Conservation (phyloP, 352 stramenopile species). For the Stramenopiles sp. region DNA sequence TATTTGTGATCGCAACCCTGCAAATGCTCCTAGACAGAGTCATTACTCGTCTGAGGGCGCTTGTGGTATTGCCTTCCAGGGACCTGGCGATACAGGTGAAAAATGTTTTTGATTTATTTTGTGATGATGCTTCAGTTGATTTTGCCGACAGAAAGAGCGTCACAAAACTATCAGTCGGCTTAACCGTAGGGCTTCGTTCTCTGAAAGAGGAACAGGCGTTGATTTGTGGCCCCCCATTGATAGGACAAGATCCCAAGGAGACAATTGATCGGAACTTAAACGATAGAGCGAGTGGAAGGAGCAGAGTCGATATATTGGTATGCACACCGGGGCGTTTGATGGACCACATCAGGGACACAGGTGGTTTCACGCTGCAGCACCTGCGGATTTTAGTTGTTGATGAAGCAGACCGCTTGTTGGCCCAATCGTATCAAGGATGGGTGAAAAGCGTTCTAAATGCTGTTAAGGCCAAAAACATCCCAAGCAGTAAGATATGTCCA, state of each 20-base stretch:
- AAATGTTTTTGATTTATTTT: conserved; percentile 40
- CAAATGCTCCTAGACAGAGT: conserved; percentile 49
- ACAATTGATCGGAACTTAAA: too few species aligned
- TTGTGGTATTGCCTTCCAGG: conserved; percentile 86
- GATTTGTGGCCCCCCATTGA: too few species aligned
- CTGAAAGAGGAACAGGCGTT: too few species aligned
- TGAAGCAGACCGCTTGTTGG: conserved; percentile 81
- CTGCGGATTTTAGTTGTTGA: conserved; percentile 84
- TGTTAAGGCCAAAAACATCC: conserved; percentile 26
- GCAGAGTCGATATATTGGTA: conserved; percentile 83
- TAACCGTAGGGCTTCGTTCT: too few species aligned
- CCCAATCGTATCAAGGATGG: conserved; percentile 90
- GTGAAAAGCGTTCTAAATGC: conserved; percentile 60
- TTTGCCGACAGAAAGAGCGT: too few species aligned
- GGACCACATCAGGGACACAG: conserved; percentile 85
- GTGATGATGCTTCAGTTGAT: too few species aligned
- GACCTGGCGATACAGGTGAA: conserved; percentile 80
- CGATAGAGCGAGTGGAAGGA: too few species aligned
- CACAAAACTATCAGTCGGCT: too few species aligned
- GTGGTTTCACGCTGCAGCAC: conserved; percentile 68
- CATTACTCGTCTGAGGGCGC: conserved; percentile 61
- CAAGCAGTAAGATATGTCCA: not conserved
- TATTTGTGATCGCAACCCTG: conserved; percentile 85
- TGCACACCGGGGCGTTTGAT: conserved; percentile 85
- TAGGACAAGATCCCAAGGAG: too few species aligned